Conservation (phyloP, 2,329 filamentous ascomycete species). For the Fusarium sp. region DNA sequence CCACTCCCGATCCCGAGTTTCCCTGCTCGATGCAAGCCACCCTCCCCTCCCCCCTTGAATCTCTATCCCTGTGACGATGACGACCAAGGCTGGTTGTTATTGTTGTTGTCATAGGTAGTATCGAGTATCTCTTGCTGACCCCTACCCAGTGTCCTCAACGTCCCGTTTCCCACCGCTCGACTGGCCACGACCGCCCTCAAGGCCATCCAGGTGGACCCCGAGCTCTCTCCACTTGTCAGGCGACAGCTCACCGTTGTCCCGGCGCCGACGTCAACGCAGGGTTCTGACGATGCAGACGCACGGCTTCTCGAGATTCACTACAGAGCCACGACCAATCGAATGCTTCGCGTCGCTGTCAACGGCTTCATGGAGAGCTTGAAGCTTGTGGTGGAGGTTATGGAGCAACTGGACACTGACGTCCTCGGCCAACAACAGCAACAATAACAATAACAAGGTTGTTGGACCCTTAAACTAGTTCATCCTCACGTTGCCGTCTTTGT, state of each 20-base stretch:
- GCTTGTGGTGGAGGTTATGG: slow-evolving; percentile 90
- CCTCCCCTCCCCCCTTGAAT: slow-evolving; percentile 27
- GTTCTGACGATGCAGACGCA: slow-evolving; percentile 46
- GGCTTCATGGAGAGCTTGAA: slow-evolving; percentile 93
- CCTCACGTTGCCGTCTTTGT: neutral
- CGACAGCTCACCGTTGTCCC: slow-evolving; percentile 75
- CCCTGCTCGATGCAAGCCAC: slow-evolving; percentile 73
- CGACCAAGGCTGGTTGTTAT: slow-evolving; percentile 1
- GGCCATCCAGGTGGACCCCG: slow-evolving; percentile 86
- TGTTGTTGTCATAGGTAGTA: slow-evolving; percentile 10
- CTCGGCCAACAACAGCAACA: slow-evolving; percentile 59
- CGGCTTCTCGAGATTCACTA: slow-evolving; percentile 81
- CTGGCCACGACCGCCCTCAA: slow-evolving; percentile 83
- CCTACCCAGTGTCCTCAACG: slow-evolving; percentile 74
- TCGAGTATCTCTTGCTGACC: slow-evolving; percentile 10
- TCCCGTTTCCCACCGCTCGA: slow-evolving; percentile 86
- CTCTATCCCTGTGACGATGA: slow-evolving; percentile 31
- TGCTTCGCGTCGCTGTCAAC: slow-evolving; percentile 96
- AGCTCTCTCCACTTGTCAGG: slow-evolving; percentile 87
- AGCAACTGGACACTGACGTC: slow-evolving; percentile 89
- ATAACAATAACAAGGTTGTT: slow-evolving; percentile 19
- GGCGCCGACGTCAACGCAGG: slow-evolving; percentile 44
- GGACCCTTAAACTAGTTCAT: slow-evolving; percentile 2
- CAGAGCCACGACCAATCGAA: slow-evolving; percentile 91
- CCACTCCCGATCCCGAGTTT: slow-evolving; percentile 64